Conservation (phyloP, 2,329 filamentous ascomycete genomes). For the Rhynchosporium agropyri region DNA sequence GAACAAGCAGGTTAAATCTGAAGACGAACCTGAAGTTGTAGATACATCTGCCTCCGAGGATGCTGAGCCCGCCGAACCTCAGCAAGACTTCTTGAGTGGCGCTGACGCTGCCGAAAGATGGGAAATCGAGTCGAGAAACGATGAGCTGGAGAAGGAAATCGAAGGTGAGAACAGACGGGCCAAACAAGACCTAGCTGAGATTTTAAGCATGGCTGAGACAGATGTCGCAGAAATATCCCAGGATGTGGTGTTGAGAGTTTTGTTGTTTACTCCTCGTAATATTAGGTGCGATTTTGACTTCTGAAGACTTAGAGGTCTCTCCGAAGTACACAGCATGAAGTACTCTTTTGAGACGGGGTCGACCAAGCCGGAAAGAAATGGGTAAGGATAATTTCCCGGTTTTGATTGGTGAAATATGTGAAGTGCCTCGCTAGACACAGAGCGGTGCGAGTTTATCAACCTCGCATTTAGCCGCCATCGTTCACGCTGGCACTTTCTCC, state of each 20-base stretch:
- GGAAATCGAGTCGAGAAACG: neutral
- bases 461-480: constrained; percentile 18
- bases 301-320: neutral
- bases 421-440: too few species aligned
- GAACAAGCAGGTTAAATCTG: neutral
- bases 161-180: neutral
- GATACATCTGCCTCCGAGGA: neutral
- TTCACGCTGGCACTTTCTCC: constrained; percentile 18
- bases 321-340: neutral
- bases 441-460: constrained; percentile 5
- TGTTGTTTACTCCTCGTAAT: too few species aligned
- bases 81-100: neutral
- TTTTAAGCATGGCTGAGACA: neutral
- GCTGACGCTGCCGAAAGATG: neutral
- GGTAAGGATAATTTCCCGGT: too few species aligned
- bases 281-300: neutral
- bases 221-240: neutral
- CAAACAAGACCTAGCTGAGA: neutral
- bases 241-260: too few species aligned
- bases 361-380: too few species aligned
- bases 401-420: too few species aligned
- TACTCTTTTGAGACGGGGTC: neutral
- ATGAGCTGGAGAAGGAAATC: neutral
- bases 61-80: neutral
- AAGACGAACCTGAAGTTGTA: neutral